These are phyloP conservation scores for Fusarium virguliforme DNA, from an alignment of 2,329 filamentous ascomycete genomes.

Conservation along the genomic window DNA sequence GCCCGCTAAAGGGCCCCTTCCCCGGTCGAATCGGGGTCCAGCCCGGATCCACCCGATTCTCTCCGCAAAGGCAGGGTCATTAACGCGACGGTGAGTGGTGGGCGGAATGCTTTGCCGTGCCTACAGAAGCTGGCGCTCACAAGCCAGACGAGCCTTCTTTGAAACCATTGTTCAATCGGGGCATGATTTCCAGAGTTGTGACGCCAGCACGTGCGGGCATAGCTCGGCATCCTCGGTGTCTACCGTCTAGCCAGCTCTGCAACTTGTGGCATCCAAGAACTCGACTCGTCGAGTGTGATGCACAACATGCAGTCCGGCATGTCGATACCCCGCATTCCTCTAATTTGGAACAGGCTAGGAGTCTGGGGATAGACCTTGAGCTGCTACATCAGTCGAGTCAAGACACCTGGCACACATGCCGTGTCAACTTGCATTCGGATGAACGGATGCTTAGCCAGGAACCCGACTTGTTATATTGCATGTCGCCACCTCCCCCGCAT, in stretches of 20 bases:
- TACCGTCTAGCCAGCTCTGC: background rate
- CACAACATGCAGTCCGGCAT: background rate
- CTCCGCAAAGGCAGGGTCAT: conserved; percentile 32
- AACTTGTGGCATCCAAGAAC: background rate
- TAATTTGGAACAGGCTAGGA: conserved; percentile 5
- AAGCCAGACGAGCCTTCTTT: background rate
- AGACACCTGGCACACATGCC: background rate
- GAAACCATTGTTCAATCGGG: background rate
- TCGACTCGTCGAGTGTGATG: background rate
- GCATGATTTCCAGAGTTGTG: conserved; percentile 1
- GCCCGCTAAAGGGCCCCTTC: conserved; percentile 34
- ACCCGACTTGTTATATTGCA: background rate
- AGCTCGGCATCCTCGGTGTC: conserved; percentile 34
- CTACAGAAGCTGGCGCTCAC: background rate
- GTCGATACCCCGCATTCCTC: conserved; percentile 26
- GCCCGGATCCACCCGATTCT: conserved; percentile 44
- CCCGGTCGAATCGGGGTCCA: conserved; percentile 35
- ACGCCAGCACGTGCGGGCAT: conserved; percentile 20
- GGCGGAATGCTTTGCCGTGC: background rate
- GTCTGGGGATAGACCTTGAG: background rate
- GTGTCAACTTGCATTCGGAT: background rate
- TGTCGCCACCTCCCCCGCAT: background rate
- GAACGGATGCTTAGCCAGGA: conserved; percentile 2
- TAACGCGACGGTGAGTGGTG: conserved; percentile 30
- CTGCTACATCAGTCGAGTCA: background rate